Conservation (phyloP, 2,329 filamentous ascomycete genomes). For the Uncinocarpus reesii region DNA sequence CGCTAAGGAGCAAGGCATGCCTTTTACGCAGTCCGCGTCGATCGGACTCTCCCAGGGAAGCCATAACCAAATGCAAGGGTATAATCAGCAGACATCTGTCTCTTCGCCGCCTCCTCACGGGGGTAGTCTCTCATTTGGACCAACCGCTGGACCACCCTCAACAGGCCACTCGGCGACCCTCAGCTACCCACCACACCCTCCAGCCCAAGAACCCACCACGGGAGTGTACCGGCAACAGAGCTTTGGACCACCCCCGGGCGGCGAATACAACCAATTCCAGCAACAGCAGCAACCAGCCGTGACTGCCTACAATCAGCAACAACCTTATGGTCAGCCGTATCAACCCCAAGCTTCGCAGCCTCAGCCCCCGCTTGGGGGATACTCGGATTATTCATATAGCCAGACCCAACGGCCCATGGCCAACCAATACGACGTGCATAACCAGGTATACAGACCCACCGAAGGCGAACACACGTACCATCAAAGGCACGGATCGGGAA, state of each 20-base stretch:
- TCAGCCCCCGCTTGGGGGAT: slow-evolving; percentile 28
- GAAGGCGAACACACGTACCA: slow-evolving; percentile 33
- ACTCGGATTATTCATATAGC: slow-evolving; percentile 37
- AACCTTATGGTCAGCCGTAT: slow-evolving; percentile 17
- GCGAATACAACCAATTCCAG: slow-evolving; percentile 10
- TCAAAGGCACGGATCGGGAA: slow-evolving; percentile 26
- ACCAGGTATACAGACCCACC: slow-evolving; percentile 39
- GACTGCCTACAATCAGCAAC: slow-evolving; percentile 34
- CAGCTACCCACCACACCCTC: slow-evolving; percentile 24
- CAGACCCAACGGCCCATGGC: slow-evolving; percentile 22
- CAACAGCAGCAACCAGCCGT: slow-evolving; percentile 19
- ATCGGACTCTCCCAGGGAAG: slow-evolving; percentile 24
- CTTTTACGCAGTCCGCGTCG: slow-evolving; percentile 23
- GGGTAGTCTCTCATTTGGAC: slow-evolving; percentile 25
- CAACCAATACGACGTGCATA: slow-evolving; percentile 36
- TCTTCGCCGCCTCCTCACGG: slow-evolving; percentile 9
- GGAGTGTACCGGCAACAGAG: slow-evolving; percentile 27
- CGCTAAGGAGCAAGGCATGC: slow-evolving; percentile 29
- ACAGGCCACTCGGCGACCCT: slow-evolving; percentile 20
- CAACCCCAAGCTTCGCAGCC: neutral
- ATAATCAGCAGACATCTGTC: no score
- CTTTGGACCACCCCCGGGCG: slow-evolving; percentile 17
- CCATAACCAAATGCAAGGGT: slow-evolving; percentile 20
- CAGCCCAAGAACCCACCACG: slow-evolving; percentile 28
- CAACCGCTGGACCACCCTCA: slow-evolving; percentile 17